Conservation (phyloP, 208 protist species). For the Porcisia deanei region DNA sequence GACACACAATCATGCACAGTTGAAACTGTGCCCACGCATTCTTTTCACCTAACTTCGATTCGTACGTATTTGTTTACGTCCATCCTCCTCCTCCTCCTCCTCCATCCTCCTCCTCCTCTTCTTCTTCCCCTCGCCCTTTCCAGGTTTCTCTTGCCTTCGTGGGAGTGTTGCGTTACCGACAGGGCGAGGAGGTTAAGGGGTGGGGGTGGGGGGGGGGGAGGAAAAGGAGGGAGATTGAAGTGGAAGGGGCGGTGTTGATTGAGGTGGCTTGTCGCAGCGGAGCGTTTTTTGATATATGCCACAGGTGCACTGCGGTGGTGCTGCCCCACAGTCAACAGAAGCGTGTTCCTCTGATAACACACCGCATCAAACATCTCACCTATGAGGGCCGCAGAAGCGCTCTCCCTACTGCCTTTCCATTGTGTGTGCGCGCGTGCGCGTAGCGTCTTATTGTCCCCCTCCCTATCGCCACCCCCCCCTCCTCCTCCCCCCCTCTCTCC, state of each 20-base stretch:
- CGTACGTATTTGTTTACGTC: background rate
- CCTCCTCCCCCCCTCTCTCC: too few species aligned
- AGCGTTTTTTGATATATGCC: background rate
- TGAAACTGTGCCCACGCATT: background rate
- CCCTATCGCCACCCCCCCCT: too few species aligned
- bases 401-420: background rate
- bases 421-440: background rate
- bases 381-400: background rate
- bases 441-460: too few species aligned
- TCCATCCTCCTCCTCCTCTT: background rate
- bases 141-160: background rate
- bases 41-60: background rate
- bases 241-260: background rate
- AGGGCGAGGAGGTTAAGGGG: background rate
- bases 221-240: background rate
- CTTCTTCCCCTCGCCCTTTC: background rate
- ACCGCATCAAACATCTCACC: background rate
- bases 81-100: background rate
- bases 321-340: background rate
- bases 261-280: background rate
- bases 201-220: background rate
- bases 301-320: background rate
- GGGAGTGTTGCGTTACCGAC: background rate
- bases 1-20: background rate
- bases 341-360: background rate